Evolutionary conservation across 2,329 filamentous ascomycete genomes (phyloP).

Genomic region (Gaeumannomyces sp.): DNA sequence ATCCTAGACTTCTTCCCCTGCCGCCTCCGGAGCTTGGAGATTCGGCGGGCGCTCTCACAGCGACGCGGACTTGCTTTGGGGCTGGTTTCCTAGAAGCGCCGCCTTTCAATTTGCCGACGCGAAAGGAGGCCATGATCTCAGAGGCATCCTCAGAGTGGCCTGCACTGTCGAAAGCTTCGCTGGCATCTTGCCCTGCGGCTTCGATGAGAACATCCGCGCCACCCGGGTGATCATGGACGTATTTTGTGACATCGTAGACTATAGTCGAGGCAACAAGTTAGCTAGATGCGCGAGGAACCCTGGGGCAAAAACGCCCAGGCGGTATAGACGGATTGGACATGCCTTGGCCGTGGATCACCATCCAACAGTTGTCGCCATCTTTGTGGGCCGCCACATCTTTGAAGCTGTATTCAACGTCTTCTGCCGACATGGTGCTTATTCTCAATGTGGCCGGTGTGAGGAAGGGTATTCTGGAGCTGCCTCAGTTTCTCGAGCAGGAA

Average conservation of each 20-base stretch:
- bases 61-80: slow-evolving; percentile 8
- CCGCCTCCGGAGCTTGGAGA: not conserved
- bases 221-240: slow-evolving; percentile 84
- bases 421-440: not conserved
- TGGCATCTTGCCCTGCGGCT: slow-evolving; percentile 23
- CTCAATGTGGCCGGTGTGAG: not conserved
- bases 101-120: slow-evolving; percentile 32
- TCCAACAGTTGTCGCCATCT: slow-evolving; percentile 42
- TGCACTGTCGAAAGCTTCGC: slow-evolving; percentile 75
- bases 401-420: slow-evolving; percentile 22
- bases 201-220: slow-evolving; percentile 54
- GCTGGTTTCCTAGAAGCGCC: slow-evolving; percentile 12
- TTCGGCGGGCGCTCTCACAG: not conserved
- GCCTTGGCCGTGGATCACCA: slow-evolving; percentile 51
- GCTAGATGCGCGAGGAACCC: slow-evolving; percentile 3
- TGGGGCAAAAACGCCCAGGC: too few species aligned
- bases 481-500: not conserved
- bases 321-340: slow-evolving; percentile 22
- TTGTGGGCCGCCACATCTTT: slow-evolving; percentile 45
- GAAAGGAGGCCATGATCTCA: slow-evolving; percentile 29
- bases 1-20: not conserved
- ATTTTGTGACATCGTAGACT: slow-evolving; percentile 92
- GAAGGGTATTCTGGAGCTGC: too few species aligned
- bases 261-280: not conserved
- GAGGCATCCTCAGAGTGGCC: slow-evolving; percentile 65